These are phyloP conservation scores for Sporobolomyces pararoseus DNA, from an alignment of 768 basidiomycete genomes.

Conservation along the genomic window DNA sequence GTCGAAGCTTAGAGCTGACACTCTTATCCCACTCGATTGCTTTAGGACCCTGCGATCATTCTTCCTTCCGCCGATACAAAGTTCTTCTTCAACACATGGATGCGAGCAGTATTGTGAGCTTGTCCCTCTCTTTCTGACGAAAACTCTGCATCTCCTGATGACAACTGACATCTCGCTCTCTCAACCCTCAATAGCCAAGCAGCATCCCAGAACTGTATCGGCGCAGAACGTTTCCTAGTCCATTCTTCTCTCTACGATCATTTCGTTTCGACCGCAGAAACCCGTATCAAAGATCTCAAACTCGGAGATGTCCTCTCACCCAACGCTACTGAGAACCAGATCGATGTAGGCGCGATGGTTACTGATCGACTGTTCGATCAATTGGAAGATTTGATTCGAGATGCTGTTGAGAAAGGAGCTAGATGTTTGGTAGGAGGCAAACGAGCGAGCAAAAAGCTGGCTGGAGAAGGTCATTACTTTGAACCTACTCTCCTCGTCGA, in stretches of 20 bases:
- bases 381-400: constrained; percentile 61
- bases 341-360: constrained; percentile 85
- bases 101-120: constrained; percentile 86
- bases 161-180: no score
- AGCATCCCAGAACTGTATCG: constrained; percentile 93
- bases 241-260: constrained; percentile 72
- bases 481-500: constrained; percentile 79
- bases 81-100: constrained; percentile 73
- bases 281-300: constrained; percentile 44
- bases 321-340: background rate
- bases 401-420: constrained; percentile 69
- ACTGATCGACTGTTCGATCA: constrained; percentile 65
- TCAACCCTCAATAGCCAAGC: constrained; percentile 62
- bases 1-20: no score
- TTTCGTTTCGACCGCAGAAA: constrained; percentile 60
- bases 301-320: constrained; percentile 31
- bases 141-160: no score
- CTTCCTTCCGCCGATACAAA: constrained; percentile 78
- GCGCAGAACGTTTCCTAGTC: constrained; percentile 87
- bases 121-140: background rate
- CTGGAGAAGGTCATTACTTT: constrained; percentile 75
- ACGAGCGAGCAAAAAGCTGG: constrained; percentile 62
- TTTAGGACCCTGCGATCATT: constrained; percentile 90
- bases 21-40: constrained; percentile 51
- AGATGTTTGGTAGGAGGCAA: constrained; percentile 63